phyloP scores from a whole-genome alignment of 257 asterid genomes.

The Eustoma russellianum region DNA sequence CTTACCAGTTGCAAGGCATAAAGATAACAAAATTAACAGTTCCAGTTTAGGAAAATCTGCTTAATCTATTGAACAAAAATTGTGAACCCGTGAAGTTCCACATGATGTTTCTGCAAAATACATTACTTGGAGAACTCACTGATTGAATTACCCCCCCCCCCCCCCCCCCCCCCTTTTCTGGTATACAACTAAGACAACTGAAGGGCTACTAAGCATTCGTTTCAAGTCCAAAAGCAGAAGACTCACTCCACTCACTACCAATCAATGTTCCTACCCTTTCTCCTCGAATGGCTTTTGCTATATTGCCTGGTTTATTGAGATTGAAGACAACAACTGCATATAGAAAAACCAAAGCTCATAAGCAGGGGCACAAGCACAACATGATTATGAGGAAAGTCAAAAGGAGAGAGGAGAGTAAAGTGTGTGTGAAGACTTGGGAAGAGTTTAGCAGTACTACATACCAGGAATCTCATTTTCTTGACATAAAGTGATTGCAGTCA shows the following conservation, averaged over 20 bases:
- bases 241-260: conserved; percentile 34
- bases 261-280: conserved; percentile 73
- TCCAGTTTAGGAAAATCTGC: no score
- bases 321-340: conserved; percentile 83
- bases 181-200: no score
- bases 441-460: conserved; percentile 9
- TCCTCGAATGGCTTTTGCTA: conserved; percentile 74
- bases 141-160: no score
- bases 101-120: no score
- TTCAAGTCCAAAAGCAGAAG: conserved; percentile 28
- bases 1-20: no score
- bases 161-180: no score
- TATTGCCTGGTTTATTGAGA: conserved; percentile 72
- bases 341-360: conserved; percentile 1
- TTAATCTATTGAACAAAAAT: no score
- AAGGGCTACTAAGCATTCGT: background rate
- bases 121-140: no score
- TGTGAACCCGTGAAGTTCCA: no score
- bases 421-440: conserved; percentile 4
- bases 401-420: background rate
- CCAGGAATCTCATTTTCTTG: conserved; percentile 98
- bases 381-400: background rate
- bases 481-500: conserved; percentile 95
- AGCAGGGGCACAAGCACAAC: background rate
- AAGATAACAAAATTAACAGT: no score